These are phyloP conservation scores for Cladosporium sp. DNA, from an alignment of 2,329 filamentous ascomycete species.

Conservation along the genomic window DNA sequence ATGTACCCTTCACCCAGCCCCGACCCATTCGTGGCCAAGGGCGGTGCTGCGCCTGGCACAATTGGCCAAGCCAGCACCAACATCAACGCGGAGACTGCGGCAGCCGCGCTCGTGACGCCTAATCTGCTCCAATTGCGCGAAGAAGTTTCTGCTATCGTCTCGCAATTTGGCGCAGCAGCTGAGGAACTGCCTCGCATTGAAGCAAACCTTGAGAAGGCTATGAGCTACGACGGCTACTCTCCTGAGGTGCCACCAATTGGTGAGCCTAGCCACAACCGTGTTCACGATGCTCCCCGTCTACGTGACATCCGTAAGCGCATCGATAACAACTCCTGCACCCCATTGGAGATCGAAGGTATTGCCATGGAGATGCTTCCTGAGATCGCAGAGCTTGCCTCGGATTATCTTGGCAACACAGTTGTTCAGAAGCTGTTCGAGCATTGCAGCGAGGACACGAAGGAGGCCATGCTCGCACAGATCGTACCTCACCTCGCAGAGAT, in stretches of 20 bases:
- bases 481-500: slow-evolving; percentile 92
- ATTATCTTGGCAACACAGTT: slow-evolving; percentile 98
- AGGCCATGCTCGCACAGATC: slow-evolving; percentile 85
- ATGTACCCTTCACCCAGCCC: slow-evolving; percentile 88
- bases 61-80: slow-evolving; percentile 26
- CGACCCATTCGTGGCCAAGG: slow-evolving; percentile 61
- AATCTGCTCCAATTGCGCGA: slow-evolving; percentile 71
- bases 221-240: slow-evolving; percentile 66
- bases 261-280: slow-evolving; percentile 81
- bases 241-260: slow-evolving; percentile 85
- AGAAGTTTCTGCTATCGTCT: slow-evolving; percentile 81
- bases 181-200: slow-evolving; percentile 73
- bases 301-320: slow-evolving; percentile 96
- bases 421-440: slow-evolving; percentile 98
- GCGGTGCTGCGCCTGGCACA: slow-evolving; percentile 35
- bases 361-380: slow-evolving; percentile 93
- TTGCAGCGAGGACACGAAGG: slow-evolving; percentile 84
- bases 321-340: slow-evolving; percentile 84
- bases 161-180: slow-evolving; percentile 78
- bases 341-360: slow-evolving; percentile 85
- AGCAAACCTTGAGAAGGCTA: slow-evolving; percentile 68
- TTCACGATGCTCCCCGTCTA: slow-evolving; percentile 90
- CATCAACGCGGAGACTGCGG: slow-evolving; percentile 43
- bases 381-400: slow-evolving; percentile 88
- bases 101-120: slow-evolving; percentile 61